Conservation (phyloP, 176 grass and related monocot genomes). For the Stipa capillata region DNA sequence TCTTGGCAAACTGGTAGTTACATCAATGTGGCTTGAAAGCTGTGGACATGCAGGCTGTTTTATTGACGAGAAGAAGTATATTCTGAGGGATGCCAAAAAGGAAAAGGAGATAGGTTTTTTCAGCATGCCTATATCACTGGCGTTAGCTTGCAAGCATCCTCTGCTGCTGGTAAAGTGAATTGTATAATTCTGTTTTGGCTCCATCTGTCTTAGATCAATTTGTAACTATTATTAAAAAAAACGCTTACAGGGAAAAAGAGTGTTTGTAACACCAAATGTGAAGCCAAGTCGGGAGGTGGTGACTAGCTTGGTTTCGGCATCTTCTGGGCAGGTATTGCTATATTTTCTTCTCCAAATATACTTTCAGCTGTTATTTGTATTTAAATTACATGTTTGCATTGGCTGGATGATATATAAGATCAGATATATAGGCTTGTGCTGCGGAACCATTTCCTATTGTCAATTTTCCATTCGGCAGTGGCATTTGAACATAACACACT, state of each 20-base stretch:
- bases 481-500: background rate
- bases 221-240: slow-evolving; percentile 1
- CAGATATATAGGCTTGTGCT: background rate
- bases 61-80: slow-evolving; percentile 71
- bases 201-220: background rate
- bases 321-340: slow-evolving; percentile 54
- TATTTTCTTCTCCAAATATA: slow-evolving; percentile 1
- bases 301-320: slow-evolving; percentile 59
- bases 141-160: slow-evolving; percentile 50
- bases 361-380: background rate
- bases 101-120: slow-evolving; percentile 88
- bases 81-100: slow-evolving; percentile 78
- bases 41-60: slow-evolving; percentile 64
- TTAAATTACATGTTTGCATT: slow-evolving; percentile 1
- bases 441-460: background rate
- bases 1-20: slow-evolving; percentile 69
- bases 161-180: slow-evolving; percentile 59
- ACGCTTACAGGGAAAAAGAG: slow-evolving; percentile 54
- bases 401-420: background rate
- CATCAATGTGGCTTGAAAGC: slow-evolving; percentile 75
- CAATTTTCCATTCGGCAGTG: background rate
- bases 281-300: slow-evolving; percentile 69
- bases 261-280: slow-evolving; percentile 64
- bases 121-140: slow-evolving; percentile 66
- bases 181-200: background rate